Base-by-base conservation (phyloP, 129 eudicot species). In the Flaveria linearis region DNA sequence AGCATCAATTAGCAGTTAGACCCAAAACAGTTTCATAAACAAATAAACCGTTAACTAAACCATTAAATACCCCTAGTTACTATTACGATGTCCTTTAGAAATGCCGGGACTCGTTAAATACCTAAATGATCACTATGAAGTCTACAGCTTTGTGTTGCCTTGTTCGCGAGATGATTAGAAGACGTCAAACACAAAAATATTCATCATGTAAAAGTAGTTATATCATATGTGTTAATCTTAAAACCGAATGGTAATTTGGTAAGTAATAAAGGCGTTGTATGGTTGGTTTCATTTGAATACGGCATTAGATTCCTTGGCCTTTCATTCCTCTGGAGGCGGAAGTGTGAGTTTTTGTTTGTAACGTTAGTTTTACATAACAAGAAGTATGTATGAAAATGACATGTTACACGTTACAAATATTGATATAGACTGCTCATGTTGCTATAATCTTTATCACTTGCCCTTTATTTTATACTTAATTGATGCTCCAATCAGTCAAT, bases 251-350 rank as follows among this genome's bases (percentile, higher is more conserved):
- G 51, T 18, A 68, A 46, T 53, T 64, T 71, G 45, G 82, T 72
- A 53, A 67, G 73, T 72, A 60, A 73, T 5, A 25, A 56, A 74
- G 82, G 71, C 28, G 22, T 74, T 9, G 16, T 17, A 36, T 10
- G 42, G 83, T 60, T 80, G 18, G 26, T 26, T 69, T 78, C 79
- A 65, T 83, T 74, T 71, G 55, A 78, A 81, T 66, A 71, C 83
- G 71, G 79, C 88, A 66, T 71, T 51, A 71, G 91, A 84, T 84
- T 73, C 85, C 81, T 75, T 80, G 67, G 69, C 80, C 16, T 69
- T 25, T 70, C 85, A 43, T 68, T 85, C 78, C 69, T 55, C 76
- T 65, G 12, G 23, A 20, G 71, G 70, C 65, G 82, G 66, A 77
- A 79, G 71, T 63, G 71, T 63, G 55, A 74, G 73, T 69, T 45